phyloP scores from a whole-genome alignment of 148 eudicot species.

The Vaccinium vitisidaea region DNA sequence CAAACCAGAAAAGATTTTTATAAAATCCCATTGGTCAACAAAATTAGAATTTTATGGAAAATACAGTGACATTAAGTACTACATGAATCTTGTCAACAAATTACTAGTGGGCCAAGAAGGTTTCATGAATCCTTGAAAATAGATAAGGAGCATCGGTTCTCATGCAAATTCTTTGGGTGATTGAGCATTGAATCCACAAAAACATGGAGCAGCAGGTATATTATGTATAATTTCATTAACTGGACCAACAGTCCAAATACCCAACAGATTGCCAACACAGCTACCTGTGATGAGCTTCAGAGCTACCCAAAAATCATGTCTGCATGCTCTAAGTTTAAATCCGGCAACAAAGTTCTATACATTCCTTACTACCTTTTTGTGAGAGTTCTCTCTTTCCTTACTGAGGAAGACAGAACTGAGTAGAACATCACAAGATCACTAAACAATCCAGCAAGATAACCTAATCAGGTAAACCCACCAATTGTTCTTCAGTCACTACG shows the following conservation, averaged over 20 bases:
- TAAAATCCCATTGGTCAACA: neutral
- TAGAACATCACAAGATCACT: neutral
- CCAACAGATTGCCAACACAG: slow-evolving; percentile 10
- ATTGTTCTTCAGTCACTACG: neutral
- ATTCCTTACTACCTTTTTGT: neutral
- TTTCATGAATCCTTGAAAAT: neutral
- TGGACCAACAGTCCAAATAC: neutral
- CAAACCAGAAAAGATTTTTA: neutral
- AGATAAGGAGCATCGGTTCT: neutral
- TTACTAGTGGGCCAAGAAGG: neutral
- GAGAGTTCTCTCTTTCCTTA: neutral
- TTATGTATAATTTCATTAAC: neutral
- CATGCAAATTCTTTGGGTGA: neutral
- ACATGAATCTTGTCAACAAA: neutral
- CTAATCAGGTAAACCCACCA: neutral
- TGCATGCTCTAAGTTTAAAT: neutral
- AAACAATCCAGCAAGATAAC: neutral
- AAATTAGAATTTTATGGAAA: neutral
- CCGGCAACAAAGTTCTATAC: neutral
- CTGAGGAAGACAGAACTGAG: neutral
- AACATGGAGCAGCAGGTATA: neutral
- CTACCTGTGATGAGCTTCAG: neutral
- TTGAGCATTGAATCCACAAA: neutral
- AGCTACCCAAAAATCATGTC: neutral
- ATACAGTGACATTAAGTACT: neutral